Base-by-base conservation (phyloP, 331 rosid genomes). In the Stylosanthes scabra region DNA sequence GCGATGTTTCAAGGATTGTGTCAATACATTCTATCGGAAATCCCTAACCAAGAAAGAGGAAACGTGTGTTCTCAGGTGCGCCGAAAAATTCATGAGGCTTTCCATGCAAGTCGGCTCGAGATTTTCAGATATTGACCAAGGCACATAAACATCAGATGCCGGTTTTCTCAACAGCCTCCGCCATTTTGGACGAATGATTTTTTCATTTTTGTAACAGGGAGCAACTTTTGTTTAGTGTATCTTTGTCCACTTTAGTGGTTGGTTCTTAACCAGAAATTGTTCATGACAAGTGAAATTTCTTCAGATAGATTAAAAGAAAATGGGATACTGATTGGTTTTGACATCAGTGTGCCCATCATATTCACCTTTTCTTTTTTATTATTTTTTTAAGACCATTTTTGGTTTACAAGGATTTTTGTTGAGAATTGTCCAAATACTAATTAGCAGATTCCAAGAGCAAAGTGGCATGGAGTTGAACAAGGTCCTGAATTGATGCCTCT, bases 31-130 rank as follows among this genome's bases (percentile, higher is more conserved):
- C 72, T 84, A 83, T 64, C 91, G 97, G 51, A 86, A 86, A 68
- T 67, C 91, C 28, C 46, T 93, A 74, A 88, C 95, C 66, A 90
- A 87, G 84, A 88, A 71, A 78, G 98, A 90, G 83, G 98, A 88
- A 66, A 83, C 88, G 0, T 93, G 98, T 66, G 93, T 93, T 59
- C 86, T 81, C 14, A 81, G 97, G 77, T 90, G 98, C 20, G 97
- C 97, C 1, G 97, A 86, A 78, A 93, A 93, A 82, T 93, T 84
- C 88, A 51, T 87, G 84, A 82, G 83, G 81, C 63, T 71, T 81
- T 84, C 88, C 29, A 56, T 25, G 34, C 74, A 56, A 45, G 71
- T 66, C 11, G 79, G 85, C 7, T 31, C 45, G 49, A 77, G 80
- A 71, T 84, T 77, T 52, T 72, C 85, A 59, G 81, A 84, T 55